Conservation (phyloP, 352 stramenopile species). For the Pythium folliculosum region DNA sequence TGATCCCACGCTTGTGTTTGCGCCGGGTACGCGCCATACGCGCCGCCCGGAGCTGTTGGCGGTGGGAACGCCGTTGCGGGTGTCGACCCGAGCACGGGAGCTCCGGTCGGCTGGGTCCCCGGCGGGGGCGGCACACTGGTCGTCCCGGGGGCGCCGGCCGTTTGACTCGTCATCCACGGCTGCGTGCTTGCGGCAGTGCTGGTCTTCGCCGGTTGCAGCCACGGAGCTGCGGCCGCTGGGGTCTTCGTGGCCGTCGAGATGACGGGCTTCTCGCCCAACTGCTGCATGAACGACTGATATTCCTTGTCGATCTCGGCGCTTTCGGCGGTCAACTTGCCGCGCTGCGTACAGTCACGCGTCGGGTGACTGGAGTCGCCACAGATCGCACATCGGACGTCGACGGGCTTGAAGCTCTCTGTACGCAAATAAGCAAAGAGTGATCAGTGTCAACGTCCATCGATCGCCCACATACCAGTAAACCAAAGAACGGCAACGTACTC, state of each 20-base stretch:
- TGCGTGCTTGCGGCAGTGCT: constrained; percentile 39
- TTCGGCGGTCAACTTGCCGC: constrained; percentile 70
- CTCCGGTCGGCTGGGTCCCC: constrained; percentile 25
- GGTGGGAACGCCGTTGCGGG: constrained; percentile 35
- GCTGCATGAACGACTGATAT: constrained; percentile 88
- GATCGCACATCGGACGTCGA: constrained; percentile 96
- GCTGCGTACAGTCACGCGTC: constrained; percentile 96
- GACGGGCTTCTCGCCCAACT: constrained; percentile 76
- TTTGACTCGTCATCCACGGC: constrained; percentile 67
- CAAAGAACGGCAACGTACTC: constrained; percentile 43
- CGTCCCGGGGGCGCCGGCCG: constrained; percentile 42
- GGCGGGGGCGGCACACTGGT: constrained; percentile 32
- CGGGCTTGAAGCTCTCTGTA: constrained; percentile 73
- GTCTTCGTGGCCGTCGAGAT: constrained; percentile 61
- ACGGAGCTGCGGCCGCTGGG: constrained; percentile 45
- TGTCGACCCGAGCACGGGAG: constrained; percentile 28
- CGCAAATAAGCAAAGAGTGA: constrained; percentile 29
- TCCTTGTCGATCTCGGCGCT: constrained; percentile 83
- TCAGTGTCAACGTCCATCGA: neutral
- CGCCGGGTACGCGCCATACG: constrained; percentile 20
- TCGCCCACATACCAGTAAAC: neutral
- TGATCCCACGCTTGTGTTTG: constrained; percentile 28
- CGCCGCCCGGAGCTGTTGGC: constrained; percentile 12
- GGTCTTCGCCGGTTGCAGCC: constrained; percentile 65
- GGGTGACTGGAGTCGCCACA: constrained; percentile 98